A percentile compares a stretch with the other conserved stretches of the same genome.
Conservation (phyloP, 2,329 filamentous ascomycete genomes). For the Didymellaceae sp. region DNA sequence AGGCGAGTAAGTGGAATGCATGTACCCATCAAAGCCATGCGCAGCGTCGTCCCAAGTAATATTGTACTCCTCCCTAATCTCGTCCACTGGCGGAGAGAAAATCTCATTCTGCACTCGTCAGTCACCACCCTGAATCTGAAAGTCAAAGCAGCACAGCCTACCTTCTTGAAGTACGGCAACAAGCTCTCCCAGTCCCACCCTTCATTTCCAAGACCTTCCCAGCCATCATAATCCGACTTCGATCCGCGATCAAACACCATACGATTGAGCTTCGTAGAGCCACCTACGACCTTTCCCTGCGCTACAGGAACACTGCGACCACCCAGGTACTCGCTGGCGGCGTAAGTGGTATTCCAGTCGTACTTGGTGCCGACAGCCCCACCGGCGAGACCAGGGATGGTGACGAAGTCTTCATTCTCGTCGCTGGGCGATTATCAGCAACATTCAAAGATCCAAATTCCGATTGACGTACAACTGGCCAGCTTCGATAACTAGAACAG, state of each 20-base stretch:
- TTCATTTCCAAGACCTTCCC: constrained; percentile 33
- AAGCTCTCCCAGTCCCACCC: constrained; percentile 39
- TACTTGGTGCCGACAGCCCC: constrained; percentile 34
- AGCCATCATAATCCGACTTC: constrained; percentile 41
- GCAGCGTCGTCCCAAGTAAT: constrained; percentile 23
- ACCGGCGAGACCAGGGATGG: constrained; percentile 33
- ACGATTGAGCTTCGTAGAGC: constrained; percentile 49
- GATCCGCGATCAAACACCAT: constrained; percentile 40
- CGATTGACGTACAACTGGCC: constrained; percentile 26
- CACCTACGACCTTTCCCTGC: constrained; percentile 32
- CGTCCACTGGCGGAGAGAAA: constrained; percentile 25
- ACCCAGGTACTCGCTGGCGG: constrained; percentile 16
- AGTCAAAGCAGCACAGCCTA: neutral
- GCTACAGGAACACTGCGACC: constrained; percentile 23
- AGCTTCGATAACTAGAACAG: constrained; percentile 33
- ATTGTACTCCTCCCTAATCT: constrained; percentile 28
- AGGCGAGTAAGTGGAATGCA: constrained; percentile 27
- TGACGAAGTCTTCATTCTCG: constrained; percentile 29
- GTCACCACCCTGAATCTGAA: neutral
- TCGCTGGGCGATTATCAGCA: constrained; percentile 15
- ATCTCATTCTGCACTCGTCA: constrained; percentile 28
- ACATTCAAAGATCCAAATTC: neutral
- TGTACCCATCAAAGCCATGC: constrained; percentile 25
- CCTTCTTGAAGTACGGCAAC: constrained; percentile 36
- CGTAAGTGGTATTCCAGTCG: constrained; percentile 34